Percentiles rank a stretch among this genome's conserved stretches.
Evolutionary conservation across 2,329 filamentous ascomycete species (phyloP).

Genomic region (Thermothelomyces thermophilus): DNA sequence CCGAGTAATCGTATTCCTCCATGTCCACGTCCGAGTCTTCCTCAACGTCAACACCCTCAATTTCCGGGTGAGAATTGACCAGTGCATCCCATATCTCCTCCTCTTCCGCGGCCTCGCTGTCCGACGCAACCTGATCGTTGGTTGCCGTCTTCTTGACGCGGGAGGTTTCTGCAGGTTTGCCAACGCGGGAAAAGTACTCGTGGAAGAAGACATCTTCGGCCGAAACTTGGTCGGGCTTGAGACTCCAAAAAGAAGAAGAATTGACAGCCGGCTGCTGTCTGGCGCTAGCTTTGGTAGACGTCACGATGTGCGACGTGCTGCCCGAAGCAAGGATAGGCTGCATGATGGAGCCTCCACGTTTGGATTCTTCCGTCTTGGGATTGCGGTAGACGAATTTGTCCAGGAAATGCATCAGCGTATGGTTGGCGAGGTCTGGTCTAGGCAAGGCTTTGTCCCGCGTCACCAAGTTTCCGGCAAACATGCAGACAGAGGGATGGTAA

Average conservation of each 20-base stretch:
- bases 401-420: conserved; percentile 90
- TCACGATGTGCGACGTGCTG: conserved; percentile 50
- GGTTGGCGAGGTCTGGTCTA: conserved; percentile 84
- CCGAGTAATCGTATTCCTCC: conserved; percentile 41
- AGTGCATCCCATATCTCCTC: conserved; percentile 33
- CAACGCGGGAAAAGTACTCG: conserved; percentile 78
- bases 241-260: conserved; percentile 82
- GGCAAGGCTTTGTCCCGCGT: conserved; percentile 64
- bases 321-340: conserved; percentile 64
- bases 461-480: conserved; percentile 71
- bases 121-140: conserved; percentile 65
- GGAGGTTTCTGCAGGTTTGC: conserved; percentile 52
- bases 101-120: conserved; percentile 33
- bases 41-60: conserved; percentile 44
- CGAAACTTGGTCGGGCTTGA: conserved; percentile 78
- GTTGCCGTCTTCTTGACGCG: conserved; percentile 56
- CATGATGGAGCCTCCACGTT: conserved; percentile 88
- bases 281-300: conserved; percentile 42
- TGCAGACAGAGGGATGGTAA: conserved; percentile 86
- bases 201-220: conserved; percentile 98
- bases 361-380: conserved; percentile 62
- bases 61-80: conserved; percentile 30
- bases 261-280: conserved; percentile 54
- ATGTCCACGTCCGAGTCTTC: conserved; percentile 43
- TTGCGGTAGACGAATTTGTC: conserved; percentile 99